Evolutionary conservation across 2,329 filamentous ascomycete species (phyloP).

Genomic region (Phaeomoniella chlamydospora): DNA sequence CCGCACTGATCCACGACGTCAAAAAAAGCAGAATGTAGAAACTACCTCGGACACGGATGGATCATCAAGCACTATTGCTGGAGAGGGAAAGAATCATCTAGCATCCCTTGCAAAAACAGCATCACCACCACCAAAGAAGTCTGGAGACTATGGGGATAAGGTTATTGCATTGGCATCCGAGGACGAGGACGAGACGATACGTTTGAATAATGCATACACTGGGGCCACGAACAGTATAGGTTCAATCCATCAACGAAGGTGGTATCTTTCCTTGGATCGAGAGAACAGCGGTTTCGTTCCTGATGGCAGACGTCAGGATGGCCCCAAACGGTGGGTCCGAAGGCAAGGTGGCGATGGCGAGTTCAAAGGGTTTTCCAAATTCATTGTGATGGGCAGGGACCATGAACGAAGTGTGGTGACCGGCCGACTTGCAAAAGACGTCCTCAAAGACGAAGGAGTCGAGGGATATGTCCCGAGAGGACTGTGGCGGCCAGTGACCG

Average conservation of each 20-base stretch:
- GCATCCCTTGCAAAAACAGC: slow-evolving; percentile 8
- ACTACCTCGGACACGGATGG: slow-evolving; percentile 1
- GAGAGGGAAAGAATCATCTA: slow-evolving; percentile 2
- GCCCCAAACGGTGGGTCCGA: slow-evolving; percentile 14
- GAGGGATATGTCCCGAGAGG: slow-evolving; percentile 40
- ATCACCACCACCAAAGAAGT: slow-evolving; percentile 6
- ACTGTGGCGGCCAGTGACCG: slow-evolving; percentile 37
- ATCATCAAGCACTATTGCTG: neutral
- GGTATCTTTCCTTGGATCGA: slow-evolving; percentile 52
- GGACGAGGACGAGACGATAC: slow-evolving; percentile 38
- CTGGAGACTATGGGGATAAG: neutral
- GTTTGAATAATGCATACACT: slow-evolving; percentile 49
- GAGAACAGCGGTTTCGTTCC: slow-evolving; percentile 39
- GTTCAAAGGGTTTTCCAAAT: slow-evolving; percentile 35
- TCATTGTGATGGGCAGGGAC: slow-evolving; percentile 46
- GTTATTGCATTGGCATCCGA: slow-evolving; percentile 15
- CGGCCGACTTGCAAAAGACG: slow-evolving; percentile 41
- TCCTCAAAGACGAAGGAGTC: slow-evolving; percentile 48
- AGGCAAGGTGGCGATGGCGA: slow-evolving; percentile 4
- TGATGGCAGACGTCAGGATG: slow-evolving; percentile 2
- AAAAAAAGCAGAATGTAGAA: slow-evolving; percentile 11
- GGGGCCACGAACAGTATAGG: slow-evolving; percentile 52
- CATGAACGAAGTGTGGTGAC: slow-evolving; percentile 54
- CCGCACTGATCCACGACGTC: slow-evolving; percentile 7
- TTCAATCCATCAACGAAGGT: slow-evolving; percentile 52